Percentiles rank a stretch among this genome's conserved stretches.
phyloP scores from a whole-genome alignment of 129 eudicot genomes.

The Ambrosia trifida region DNA sequence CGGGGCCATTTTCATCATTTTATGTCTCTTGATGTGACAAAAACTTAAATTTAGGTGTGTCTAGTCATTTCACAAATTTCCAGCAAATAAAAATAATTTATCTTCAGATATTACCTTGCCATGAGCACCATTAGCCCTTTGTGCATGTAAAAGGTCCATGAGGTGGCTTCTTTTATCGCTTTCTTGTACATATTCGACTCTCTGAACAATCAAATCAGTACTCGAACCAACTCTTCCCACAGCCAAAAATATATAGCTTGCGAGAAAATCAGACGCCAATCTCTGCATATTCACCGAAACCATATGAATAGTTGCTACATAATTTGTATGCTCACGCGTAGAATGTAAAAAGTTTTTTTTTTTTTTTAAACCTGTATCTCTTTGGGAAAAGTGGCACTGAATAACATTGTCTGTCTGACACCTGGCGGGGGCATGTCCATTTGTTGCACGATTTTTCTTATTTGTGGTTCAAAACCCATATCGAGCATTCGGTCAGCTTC shows the following conservation, averaged over 20 bases:
- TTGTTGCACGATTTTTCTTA: conserved; percentile 89
- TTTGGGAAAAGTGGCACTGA: conserved; percentile 95
- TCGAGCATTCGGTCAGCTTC: conserved; percentile 96
- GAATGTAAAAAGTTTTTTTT: no score
- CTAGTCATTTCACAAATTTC: not conserved
- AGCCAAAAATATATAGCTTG: conserved; percentile 72
- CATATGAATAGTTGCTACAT: not conserved
- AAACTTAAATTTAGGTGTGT: not conserved
- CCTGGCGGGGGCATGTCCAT: conserved; percentile 99
- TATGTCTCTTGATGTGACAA: not conserved
- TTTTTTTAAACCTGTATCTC: conserved; percentile 72
- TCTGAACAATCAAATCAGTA: conserved; percentile 79
- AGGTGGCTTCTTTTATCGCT: conserved; percentile 86
- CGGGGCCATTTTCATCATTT: not conserved
- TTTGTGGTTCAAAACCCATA: conserved; percentile 93
- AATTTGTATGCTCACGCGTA: not conserved
- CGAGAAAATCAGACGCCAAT: conserved; percentile 80
- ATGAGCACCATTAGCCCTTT: conserved; percentile 65
- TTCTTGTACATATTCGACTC: conserved; percentile 86
- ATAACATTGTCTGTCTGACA: conserved; percentile 86
- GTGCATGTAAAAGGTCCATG: conserved; percentile 90
- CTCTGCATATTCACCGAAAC: conserved; percentile 51
- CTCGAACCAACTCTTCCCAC: conserved; percentile 97
- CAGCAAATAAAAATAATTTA: not conserved
- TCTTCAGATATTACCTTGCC: conserved; percentile 53